Percentiles rank a stretch among this genome's conserved stretches.
phyloP scores from a whole-genome alignment of 2,329 filamentous ascomycete genomes.

The Aspergillus quadricinctus region DNA sequence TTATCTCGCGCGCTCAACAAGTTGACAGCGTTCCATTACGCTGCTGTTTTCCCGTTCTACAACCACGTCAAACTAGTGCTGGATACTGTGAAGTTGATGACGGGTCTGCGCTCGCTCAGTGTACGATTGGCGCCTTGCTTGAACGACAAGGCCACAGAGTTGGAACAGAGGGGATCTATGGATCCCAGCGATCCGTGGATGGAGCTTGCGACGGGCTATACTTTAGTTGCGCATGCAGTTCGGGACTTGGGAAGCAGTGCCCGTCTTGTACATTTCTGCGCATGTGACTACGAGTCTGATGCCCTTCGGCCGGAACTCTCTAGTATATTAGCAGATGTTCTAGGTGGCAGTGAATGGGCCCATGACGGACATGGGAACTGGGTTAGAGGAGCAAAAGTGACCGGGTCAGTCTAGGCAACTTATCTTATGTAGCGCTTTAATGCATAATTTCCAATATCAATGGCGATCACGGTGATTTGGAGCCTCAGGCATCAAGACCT shows the following conservation, averaged over 20 bases:
- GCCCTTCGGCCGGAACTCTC: slow-evolving; percentile 25
- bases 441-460: neutral
- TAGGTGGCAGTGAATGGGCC: slow-evolving; percentile 24
- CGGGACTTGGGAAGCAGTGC: slow-evolving; percentile 18
- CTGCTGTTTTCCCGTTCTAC: slow-evolving; percentile 64
- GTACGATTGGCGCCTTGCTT: slow-evolving; percentile 48
- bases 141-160: slow-evolving; percentile 33
- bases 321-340: slow-evolving; percentile 18
- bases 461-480: too few relatives aligned
- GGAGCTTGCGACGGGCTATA: slow-evolving; percentile 52
- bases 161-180: slow-evolving; percentile 37
- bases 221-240: slow-evolving; percentile 40
- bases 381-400: slow-evolving; percentile 16
- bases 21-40: slow-evolving; percentile 49
- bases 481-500: neutral
- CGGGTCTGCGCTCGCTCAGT: slow-evolving; percentile 50
- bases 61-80: slow-evolving; percentile 52
- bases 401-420: neutral
- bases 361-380: slow-evolving; percentile 28
- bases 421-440: neutral
- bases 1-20: slow-evolving; percentile 44
- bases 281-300: slow-evolving; percentile 30
- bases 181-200: slow-evolving; percentile 48
- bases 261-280: slow-evolving; percentile 22
- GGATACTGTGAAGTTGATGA: slow-evolving; percentile 46